These are phyloP conservation scores for Trametes cingulata DNA, from an alignment of 768 basidiomycete genomes.

Conservation along the genomic window DNA sequence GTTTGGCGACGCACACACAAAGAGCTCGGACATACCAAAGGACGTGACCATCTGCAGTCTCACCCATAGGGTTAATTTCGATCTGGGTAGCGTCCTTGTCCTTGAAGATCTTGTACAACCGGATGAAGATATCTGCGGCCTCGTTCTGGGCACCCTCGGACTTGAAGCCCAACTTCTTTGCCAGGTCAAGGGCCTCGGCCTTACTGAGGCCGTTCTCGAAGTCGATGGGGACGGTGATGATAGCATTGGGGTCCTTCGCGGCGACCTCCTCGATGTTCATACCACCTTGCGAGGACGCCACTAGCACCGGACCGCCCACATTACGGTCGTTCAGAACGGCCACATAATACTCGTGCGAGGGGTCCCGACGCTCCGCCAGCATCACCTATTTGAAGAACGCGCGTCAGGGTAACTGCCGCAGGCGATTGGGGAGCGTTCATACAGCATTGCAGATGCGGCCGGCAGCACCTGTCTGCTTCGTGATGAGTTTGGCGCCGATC, in stretches of 20 bases:
- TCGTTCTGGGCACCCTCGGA: slow-evolving; percentile 68
- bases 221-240: slow-evolving; percentile 92
- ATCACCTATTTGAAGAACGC: slow-evolving; percentile 67
- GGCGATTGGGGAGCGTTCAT: slow-evolving; percentile 32
- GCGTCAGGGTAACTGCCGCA: slow-evolving; percentile 2
- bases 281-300: slow-evolving; percentile 92
- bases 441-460: slow-evolving; percentile 96
- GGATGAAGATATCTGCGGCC: slow-evolving; percentile 91
- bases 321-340: slow-evolving; percentile 95
- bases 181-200: slow-evolving; percentile 70
- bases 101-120: slow-evolving; percentile 95
- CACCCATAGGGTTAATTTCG: slow-evolving; percentile 97
- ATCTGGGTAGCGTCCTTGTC: slow-evolving; percentile 99
- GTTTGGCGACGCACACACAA: background rate
- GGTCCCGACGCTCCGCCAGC: slow-evolving; percentile 93
- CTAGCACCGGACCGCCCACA: slow-evolving; percentile 86
- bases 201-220: slow-evolving; percentile 80
- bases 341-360: slow-evolving; percentile 96
- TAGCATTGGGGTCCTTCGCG: slow-evolving; percentile 89
- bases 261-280: slow-evolving; percentile 99
- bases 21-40: slow-evolving; percentile 65
- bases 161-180: slow-evolving; percentile 90
- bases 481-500: slow-evolving; percentile 94
- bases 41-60: slow-evolving; percentile 88
- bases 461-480: slow-evolving; percentile 93